Conservation (phyloP, 1,284 basidiomycete genomes). For the Irpex lacteus region DNA sequence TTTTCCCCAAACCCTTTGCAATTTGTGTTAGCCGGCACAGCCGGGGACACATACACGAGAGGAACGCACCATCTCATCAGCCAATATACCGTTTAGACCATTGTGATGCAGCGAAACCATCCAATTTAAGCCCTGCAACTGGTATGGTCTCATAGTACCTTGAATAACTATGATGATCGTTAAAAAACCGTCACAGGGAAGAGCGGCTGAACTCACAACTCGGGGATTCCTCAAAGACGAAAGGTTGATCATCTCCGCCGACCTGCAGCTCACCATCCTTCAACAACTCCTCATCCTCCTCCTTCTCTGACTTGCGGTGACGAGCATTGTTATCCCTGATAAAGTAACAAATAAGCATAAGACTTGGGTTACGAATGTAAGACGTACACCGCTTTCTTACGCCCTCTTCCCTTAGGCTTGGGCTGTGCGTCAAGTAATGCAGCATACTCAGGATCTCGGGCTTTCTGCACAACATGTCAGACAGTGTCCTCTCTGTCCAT, state of each 20-base stretch:
- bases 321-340: slow-evolving; percentile 71
- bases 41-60: background rate
- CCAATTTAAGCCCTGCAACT: slow-evolving; percentile 97
- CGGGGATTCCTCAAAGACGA: slow-evolving; percentile 91
- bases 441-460: slow-evolving; percentile 93
- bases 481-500: background rate
- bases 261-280: slow-evolving; percentile 82
- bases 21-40: slow-evolving; percentile 9
- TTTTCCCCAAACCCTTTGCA: slow-evolving; percentile 92
- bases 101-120: slow-evolving; percentile 94
- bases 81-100: slow-evolving; percentile 90
- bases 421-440: slow-evolving; percentile 83
- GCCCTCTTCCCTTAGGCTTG: slow-evolving; percentile 76
- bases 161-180: slow-evolving; percentile 64
- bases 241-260: slow-evolving; percentile 82
- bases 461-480: slow-evolving; percentile 48
- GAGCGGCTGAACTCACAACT: slow-evolving; percentile 57
- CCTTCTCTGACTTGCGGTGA: slow-evolving; percentile 95
- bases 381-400: slow-evolving; percentile 74
- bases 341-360: background rate
- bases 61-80: slow-evolving; percentile 84
- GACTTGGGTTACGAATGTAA: background rate
- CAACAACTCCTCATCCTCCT: slow-evolving; percentile 94
- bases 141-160: slow-evolving; percentile 92
- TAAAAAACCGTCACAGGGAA: background rate